Percentiles rank a stretch among this genome's conserved stretches.
phyloP scores from a whole-genome alignment of 2,329 filamentous ascomycete genomes.

The Arthroderma sp. region DNA sequence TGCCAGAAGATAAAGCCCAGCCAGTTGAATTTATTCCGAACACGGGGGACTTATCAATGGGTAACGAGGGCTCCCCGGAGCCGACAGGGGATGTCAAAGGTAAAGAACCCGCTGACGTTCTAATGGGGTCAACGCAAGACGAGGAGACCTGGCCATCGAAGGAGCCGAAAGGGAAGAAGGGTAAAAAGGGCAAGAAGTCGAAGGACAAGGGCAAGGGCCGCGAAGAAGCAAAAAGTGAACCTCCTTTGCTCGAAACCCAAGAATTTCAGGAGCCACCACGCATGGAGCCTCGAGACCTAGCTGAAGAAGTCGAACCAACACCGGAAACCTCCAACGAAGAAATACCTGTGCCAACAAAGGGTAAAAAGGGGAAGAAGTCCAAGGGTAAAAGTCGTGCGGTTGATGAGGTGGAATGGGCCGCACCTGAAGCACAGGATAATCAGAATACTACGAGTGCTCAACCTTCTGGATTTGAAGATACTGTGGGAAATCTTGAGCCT shows the following conservation, averaged over 20 bases:
- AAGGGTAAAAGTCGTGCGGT: conserved; percentile 1
- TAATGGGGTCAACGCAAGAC: not conserved
- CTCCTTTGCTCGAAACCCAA: not conserved
- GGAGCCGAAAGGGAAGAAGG: conserved; percentile 8
- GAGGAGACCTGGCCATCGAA: not conserved
- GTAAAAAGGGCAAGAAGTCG: conserved; percentile 11
- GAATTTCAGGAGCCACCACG: not conserved
- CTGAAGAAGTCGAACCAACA: not conserved
- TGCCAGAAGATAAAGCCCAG: not conserved
- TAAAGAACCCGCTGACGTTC: not conserved
- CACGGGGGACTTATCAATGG: not conserved
- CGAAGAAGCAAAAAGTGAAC: not conserved
- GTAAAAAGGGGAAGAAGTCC: conserved; percentile 2
- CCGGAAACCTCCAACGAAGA: not conserved
- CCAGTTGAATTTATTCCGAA: not conserved
- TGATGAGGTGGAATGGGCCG: not conserved
- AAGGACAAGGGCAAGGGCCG: conserved; percentile 3
- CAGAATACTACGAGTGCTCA: not conserved
- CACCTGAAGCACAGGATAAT: not conserved
- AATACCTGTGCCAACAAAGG: not conserved
- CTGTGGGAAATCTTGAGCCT: not conserved
- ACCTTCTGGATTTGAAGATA: no score
- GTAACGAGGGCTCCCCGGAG: not conserved
- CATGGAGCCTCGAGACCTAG: not conserved
- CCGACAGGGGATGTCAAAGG: not conserved